Base-by-base conservation (phyloP, 2,329 filamentous ascomycete genomes). In the Cladophialophora exuberans region DNA sequence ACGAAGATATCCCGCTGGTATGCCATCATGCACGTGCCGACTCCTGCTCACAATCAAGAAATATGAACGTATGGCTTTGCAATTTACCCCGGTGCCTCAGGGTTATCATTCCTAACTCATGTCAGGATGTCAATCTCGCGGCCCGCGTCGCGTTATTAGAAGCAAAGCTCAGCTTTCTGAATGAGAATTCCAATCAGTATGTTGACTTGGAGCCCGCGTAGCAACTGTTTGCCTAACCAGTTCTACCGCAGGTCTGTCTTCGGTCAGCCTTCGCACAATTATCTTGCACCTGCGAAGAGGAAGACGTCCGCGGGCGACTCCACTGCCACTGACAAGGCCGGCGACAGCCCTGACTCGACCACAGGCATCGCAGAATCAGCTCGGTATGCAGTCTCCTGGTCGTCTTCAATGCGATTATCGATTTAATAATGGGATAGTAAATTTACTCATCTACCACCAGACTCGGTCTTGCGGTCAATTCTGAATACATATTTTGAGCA, bases 401-500 rank as follows among this genome's bases (percentile, higher is more conserved):
- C n/a, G n/a, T n/a, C n/a, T n/a, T n/a, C n/a, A n/a, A n/a, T n/a
- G n/a, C n/a, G 11, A 35, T n/a, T 35, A 17, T 17, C 10, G 11
- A 35, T 13, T 3, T 35, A 3, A 25, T n/a, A n/a, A 22, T n/a
- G n/a, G n/a, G n/a, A 6, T 25, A 56, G 46, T 10, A 52, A 56
- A 11, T 52, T 45, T 17, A 30, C 26, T 1, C 38, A 41, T 7
- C 31, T 56, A 3, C 53, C 53, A 7, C 47, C 10, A 45, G 54
- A 43, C 57, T 52, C 1, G 51, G 67, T 38, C 62, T 62, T 23
- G 54, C 66, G 13, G 53, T 60, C 18, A 57, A 64, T 60, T 41
- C 17, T 67, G 17, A 62, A 67, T 43, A 66, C 67, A 2, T 74
- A 69, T 44, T 74, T 74, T 48, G 15, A 39, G 7, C 67, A 66